Evolutionary conservation across 208 protist genomes (phyloP).

Genomic region (Acanthamoeba healyi): DNA sequence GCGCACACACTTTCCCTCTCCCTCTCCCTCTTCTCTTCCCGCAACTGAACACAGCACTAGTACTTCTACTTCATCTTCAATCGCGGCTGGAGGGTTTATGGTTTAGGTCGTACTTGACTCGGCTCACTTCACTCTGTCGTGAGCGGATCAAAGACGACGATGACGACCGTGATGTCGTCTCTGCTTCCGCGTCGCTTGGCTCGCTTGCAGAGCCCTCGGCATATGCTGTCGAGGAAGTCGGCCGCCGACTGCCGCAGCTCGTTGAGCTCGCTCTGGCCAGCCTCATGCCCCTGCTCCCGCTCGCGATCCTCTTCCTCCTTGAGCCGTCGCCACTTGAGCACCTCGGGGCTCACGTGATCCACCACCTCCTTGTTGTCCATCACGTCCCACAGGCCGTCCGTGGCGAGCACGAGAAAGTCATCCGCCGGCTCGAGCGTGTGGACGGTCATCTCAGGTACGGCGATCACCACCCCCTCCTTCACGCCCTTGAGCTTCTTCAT

Average conservation of each 20-base stretch:
- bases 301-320: conserved; percentile 67
- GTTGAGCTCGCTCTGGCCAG: conserved; percentile 16
- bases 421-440: conserved; percentile 28
- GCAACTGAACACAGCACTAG: not conserved
- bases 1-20: not conserved
- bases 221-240: conserved; percentile 49
- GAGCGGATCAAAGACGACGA: conserved; percentile 46
- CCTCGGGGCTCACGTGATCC: conserved; percentile 31
- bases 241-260: conserved; percentile 24
- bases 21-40: not conserved
- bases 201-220: conserved; percentile 42
- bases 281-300: not conserved
- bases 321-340: conserved; percentile 48
- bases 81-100: too few species aligned
- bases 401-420: conserved; percentile 58
- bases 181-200: conserved; percentile 61
- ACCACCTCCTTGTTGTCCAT: conserved; percentile 62
- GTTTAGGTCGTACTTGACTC: not conserved
- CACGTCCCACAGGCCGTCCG: conserved; percentile 59
- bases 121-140: not conserved
- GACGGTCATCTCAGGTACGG: conserved; percentile 50
- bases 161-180: conserved; percentile 68
- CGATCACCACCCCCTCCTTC: conserved; percentile 62
- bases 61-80: too few species aligned
- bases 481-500: conserved; percentile 66